Evolutionary conservation across 306 rosid species (phyloP), one percentile per base, ranked within the genome.

Genomic region (Malus orientalis): DNA sequence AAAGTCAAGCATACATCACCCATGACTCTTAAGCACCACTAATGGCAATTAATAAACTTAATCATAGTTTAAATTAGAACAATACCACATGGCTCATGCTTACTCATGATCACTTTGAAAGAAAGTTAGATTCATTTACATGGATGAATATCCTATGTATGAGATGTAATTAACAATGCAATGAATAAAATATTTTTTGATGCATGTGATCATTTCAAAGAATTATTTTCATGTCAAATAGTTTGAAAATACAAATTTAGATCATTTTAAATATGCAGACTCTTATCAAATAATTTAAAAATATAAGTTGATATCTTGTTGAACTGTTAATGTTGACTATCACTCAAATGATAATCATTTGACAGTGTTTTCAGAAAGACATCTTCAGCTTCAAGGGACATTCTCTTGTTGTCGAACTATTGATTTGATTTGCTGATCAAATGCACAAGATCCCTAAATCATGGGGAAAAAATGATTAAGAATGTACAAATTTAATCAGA

Each of bases 1-100:
- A 27, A 27, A 54, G 77, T 79, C 73, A 53, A 65, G 45, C 67
- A 44, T 40, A 27, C 60, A 29, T 78, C 73, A 33, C 33, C 59
- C 23, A 27, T 33, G 69, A 18, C 40, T 59, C 65, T 11, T 71
- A 53, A 3, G 20, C n/a, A 55, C 16, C 32, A 1, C 15, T 55
- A 20, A 32, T n/a, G 51, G 14, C 15, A n/a, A n/a, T 3, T 20
- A 32, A 65, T 20, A 36, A 36, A 49, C 20, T 15, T 49, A 15
- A 18, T 49, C 8, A 5, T 15, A 49, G 0, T 15, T 4, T 33
- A 65, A 65, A 27, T 65, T 33, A 10, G 23, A 64, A 32, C 40
- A 63, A 63, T 30, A 27, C 42, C n/a, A 7, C 42, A 63, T 63
- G 22, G 42, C 68, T 63, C 22, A 30, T 63, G 19, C 66, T 55